phyloP scores from a whole-genome alignment of 257 asterid species.

The Solanum ossicruentum region DNA sequence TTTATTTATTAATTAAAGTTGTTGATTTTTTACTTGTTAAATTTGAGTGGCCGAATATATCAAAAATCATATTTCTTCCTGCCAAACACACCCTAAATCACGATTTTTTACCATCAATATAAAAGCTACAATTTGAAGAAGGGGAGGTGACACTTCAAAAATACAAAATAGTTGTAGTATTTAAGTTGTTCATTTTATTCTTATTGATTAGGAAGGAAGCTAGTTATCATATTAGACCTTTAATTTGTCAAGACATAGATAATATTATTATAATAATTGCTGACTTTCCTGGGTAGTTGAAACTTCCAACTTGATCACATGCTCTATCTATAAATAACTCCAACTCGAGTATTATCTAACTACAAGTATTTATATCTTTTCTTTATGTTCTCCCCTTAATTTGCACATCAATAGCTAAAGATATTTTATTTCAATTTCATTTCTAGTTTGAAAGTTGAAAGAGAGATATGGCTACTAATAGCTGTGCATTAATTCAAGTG shows the following conservation, averaged over 20 bases:
- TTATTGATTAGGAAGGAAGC: neutral
- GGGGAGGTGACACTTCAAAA: neutral
- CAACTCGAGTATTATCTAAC: neutral
- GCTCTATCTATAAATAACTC: neutral
- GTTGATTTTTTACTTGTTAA: too few species aligned
- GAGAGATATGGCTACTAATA: slow-evolving; percentile 5
- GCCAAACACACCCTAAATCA: too few species aligned
- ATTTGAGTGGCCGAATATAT: too few species aligned
- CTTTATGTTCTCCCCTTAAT: neutral
- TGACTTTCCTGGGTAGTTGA: neutral
- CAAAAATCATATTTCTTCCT: too few species aligned
- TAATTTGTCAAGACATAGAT: neutral
- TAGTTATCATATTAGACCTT: neutral
- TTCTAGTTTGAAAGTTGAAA: neutral
- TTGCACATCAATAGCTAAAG: neutral
- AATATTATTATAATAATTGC: neutral
- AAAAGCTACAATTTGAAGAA: neutral
- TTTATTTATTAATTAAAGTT: too few species aligned
- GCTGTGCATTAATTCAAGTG: slow-evolving; percentile 1
- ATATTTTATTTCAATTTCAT: neutral
- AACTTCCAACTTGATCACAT: neutral
- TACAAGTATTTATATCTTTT: neutral
- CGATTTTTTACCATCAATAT: neutral
- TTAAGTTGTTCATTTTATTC: too few species aligned
- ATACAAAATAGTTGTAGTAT: too few species aligned